These are phyloP conservation scores for Nigrospora osmanthi DNA, from an alignment of 2,329 filamentous ascomycete genomes.

Conservation along the genomic window DNA sequence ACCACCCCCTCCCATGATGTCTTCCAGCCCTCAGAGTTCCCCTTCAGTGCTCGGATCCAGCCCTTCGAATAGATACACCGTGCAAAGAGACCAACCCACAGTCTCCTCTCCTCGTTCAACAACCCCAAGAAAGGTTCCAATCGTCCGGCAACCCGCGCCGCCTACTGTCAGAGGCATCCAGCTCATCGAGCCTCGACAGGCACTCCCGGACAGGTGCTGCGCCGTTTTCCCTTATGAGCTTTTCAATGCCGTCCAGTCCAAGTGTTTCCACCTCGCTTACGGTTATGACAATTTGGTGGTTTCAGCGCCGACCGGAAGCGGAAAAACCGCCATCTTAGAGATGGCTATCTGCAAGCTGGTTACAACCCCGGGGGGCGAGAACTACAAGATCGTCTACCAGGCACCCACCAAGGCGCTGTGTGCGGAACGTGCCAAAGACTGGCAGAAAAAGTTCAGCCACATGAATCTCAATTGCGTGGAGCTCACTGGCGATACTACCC, in stretches of 20 bases:
- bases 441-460: constrained; percentile 64
- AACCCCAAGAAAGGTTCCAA: constrained; percentile 11
- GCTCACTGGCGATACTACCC: constrained; percentile 74
- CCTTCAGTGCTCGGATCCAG: constrained; percentile 17
- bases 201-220: constrained; percentile 62
- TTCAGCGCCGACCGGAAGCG: constrained; percentile 76
- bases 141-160: constrained; percentile 16
- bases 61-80: constrained; percentile 16
- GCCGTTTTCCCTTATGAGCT: constrained; percentile 63
- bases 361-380: constrained; percentile 40
- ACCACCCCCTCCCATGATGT: constrained; percentile 5
- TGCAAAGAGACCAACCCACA: constrained; percentile 8
- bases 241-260: constrained; percentile 80
- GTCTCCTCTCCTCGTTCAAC: constrained; percentile 6
- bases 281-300: constrained; percentile 69
- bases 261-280: constrained; percentile 63
- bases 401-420: constrained; percentile 81
- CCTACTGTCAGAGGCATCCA: constrained; percentile 29
- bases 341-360: constrained; percentile 71
- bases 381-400: constrained; percentile 79
- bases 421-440: constrained; percentile 68
- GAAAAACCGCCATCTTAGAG: constrained; percentile 77
- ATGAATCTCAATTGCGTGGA: constrained; percentile 66
- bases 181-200: constrained; percentile 33
- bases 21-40: constrained; percentile 14